These are phyloP conservation scores for Colletotrichum orchidophilum DNA, from an alignment of 2,329 filamentous ascomycete genomes.

Conservation along the genomic window DNA sequence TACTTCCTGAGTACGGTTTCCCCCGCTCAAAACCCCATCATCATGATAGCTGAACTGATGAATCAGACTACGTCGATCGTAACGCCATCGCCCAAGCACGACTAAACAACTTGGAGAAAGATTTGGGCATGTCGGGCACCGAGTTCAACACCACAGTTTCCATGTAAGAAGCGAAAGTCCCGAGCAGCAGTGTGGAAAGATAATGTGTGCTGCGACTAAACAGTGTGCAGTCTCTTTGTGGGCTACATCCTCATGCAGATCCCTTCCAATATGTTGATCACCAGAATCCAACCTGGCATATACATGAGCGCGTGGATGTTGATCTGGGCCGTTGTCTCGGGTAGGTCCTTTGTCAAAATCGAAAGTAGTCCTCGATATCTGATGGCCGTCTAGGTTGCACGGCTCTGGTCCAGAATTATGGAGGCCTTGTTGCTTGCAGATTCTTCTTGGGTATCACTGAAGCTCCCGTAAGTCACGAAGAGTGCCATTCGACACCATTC, in stretches of 20 bases:
- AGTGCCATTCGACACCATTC: background rate
- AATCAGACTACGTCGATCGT: conserved; percentile 49
- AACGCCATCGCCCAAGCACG: conserved; percentile 59
- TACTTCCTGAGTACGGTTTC: conserved; percentile 51
- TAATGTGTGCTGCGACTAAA: background rate
- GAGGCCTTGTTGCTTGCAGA: conserved; percentile 45
- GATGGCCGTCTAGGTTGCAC: conserved; percentile 40
- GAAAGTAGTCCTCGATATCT: background rate
- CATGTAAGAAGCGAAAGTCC: conserved; percentile 38
- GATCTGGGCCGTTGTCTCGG: conserved; percentile 50
- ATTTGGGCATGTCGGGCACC: conserved; percentile 52
- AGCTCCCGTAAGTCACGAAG: conserved; percentile 42
- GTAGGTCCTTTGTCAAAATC: conserved; percentile 17
- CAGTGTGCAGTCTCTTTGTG: conserved; percentile 43
- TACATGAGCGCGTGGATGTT: conserved; percentile 54
- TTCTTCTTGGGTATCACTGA: conserved; percentile 53
- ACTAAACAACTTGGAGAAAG: conserved; percentile 50
- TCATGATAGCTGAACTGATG: background rate
- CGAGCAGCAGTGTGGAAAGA: conserved; percentile 35
- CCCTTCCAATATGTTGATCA: conserved; percentile 55
- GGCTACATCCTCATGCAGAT: conserved; percentile 53
- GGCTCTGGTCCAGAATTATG: conserved; percentile 46
- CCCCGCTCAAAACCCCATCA: background rate
- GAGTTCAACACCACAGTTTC: conserved; percentile 48
- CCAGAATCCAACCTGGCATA: conserved; percentile 50